A percentile compares a stretch with the other conserved stretches of the same genome.
Conservation (phyloP, 129 eudicot genomes). For the Escallonia rubra region DNA sequence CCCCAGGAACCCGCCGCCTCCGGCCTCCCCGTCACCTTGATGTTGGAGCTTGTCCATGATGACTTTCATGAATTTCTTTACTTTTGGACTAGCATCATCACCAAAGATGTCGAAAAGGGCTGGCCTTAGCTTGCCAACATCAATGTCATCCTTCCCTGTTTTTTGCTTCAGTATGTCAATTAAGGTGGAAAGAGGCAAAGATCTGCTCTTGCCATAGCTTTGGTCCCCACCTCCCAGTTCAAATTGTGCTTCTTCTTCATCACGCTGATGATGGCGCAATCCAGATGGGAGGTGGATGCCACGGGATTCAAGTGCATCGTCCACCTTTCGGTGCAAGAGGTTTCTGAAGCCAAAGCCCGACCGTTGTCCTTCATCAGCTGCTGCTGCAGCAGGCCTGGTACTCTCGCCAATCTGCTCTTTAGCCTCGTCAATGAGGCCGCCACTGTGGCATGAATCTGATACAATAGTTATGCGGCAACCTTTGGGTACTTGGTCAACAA, state of each 20-base stretch:
- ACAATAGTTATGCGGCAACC: conserved; percentile 85
- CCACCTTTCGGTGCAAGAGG: conserved; percentile 57
- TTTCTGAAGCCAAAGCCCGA: conserved; percentile 56
- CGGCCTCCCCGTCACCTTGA: conserved; percentile 20
- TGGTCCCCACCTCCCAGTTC: conserved; percentile 25
- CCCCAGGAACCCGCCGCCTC: conserved; percentile 65
- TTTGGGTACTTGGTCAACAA: conserved; percentile 77
- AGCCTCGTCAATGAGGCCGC: conserved; percentile 83
- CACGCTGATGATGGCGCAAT: conserved; percentile 27
- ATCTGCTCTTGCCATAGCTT: conserved; percentile 58
- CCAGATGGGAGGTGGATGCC: conserved; percentile 70
- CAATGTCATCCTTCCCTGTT: conserved; percentile 61
- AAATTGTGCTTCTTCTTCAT: conserved; percentile 12
- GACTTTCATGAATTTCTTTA: conserved; percentile 69
- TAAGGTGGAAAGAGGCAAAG: conserved; percentile 78
- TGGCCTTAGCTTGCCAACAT: conserved; percentile 75
- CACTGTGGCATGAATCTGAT: conserved; percentile 98
- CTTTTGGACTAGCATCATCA: conserved; percentile 65
- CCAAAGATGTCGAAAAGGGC: conserved; percentile 64
- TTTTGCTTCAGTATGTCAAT: conserved; percentile 73
- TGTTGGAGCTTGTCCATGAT: conserved; percentile 58
- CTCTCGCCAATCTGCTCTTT: conserved; percentile 83
- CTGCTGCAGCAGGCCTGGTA: conserved; percentile 14
- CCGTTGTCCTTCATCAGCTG: conserved; percentile 15
- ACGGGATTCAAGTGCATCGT: conserved; percentile 71